Conservation (phyloP, 352 stramenopile genomes). For the Blastocystis sp. region DNA sequence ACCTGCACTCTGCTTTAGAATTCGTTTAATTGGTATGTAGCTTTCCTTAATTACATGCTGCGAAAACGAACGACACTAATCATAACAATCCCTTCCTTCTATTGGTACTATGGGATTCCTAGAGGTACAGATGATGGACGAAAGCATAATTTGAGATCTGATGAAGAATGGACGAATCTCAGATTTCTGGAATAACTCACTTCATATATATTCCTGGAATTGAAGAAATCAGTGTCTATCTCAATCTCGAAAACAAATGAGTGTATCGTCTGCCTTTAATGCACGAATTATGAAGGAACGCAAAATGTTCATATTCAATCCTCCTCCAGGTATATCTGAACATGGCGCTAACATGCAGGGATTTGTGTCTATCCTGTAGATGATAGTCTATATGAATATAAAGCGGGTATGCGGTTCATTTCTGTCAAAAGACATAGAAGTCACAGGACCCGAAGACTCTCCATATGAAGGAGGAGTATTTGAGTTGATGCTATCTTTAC, state of each 20-base stretch:
- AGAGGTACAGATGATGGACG: no score
- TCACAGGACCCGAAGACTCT: slow-evolving; percentile 67
- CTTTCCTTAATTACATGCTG: no score
- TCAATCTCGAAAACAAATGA: no score
- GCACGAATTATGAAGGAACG: slow-evolving; percentile 3
- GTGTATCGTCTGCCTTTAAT: not conserved
- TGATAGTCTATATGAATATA: slow-evolving; percentile 33
- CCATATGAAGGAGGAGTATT: slow-evolving; percentile 69
- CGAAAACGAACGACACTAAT: no score
- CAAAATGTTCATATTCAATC: slow-evolving; percentile 44
- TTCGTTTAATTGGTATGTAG: not conserved
- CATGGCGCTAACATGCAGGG: not conserved
- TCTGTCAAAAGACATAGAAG: slow-evolving; percentile 52
- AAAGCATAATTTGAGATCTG: no score
- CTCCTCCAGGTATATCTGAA: slow-evolving; percentile 38
- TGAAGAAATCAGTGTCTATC: no score
- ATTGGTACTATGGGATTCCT: no score
- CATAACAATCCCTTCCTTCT: no score
- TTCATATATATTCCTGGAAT: no score
- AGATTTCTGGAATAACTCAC: no score
- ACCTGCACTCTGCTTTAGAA: slow-evolving; percentile 76
- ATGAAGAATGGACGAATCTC: not conserved
- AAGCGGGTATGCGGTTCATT: not conserved
- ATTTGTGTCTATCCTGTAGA: slow-evolving; percentile 28
- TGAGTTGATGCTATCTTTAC: slow-evolving; percentile 67